These are phyloP conservation scores for Mycena leptocephala DNA, from an alignment of 768 basidiomycete genomes.

Conservation along the genomic window DNA sequence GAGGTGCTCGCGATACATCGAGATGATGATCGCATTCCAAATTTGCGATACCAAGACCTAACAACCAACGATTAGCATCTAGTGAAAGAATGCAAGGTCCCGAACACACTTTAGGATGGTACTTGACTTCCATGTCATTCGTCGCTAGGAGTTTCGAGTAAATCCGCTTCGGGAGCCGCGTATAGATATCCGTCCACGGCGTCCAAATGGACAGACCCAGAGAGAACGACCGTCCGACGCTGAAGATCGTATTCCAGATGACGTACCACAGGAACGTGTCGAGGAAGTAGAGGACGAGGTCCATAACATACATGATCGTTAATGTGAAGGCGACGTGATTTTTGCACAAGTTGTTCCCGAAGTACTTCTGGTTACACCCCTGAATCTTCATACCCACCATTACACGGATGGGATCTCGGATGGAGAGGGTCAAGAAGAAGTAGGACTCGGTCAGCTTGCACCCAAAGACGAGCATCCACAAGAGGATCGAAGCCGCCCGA, in stretches of 20 bases:
- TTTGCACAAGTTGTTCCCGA: conserved; percentile 86
- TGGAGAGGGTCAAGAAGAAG: conserved; percentile 97
- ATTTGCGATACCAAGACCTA: conserved; percentile 98
- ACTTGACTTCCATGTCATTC: conserved; percentile 96
- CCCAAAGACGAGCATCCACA: conserved; percentile 95
- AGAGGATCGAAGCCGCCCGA: conserved; percentile 83
- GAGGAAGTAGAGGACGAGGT: conserved; percentile 96
- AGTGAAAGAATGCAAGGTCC: neutral
- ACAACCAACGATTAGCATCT: conserved; percentile 8
- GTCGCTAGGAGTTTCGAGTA: conserved; percentile 97
- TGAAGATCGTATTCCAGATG: conserved; percentile 98
- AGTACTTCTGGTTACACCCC: conserved; percentile 89
- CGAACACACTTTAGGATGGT: conserved; percentile 94
- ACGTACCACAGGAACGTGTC: conserved; percentile 99
- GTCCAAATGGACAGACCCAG: conserved; percentile 99
- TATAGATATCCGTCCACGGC: conserved; percentile 98
- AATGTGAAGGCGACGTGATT: conserved; percentile 97
- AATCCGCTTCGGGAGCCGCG: conserved; percentile 95
- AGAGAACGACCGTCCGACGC: conserved; percentile 89
- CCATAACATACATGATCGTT: conserved; percentile 99
- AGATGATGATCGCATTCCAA: conserved; percentile 99
- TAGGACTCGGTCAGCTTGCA: conserved; percentile 98
- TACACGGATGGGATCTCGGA: conserved; percentile 92
- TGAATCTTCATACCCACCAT: conserved; percentile 99
- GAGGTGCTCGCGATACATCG: conserved; percentile 99